Percentiles rank a stretch among this genome's conserved stretches.
phyloP scores from a whole-genome alignment of 2,329 filamentous ascomycete genomes.

The Lecanicillium sp. region DNA sequence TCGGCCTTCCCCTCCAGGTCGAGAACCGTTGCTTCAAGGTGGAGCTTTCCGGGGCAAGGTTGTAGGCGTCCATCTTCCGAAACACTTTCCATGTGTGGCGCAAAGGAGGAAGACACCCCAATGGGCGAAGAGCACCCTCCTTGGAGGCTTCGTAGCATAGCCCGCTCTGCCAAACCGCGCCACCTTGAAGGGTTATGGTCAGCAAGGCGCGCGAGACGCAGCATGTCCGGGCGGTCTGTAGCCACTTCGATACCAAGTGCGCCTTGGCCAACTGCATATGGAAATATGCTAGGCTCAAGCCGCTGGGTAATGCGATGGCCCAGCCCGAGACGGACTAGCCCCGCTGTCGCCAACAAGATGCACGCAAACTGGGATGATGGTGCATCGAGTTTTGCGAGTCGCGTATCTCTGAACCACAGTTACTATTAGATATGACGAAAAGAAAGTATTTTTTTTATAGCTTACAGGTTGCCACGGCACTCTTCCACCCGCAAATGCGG shows the following conservation, averaged over 20 bases:
- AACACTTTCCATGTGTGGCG: too few relatives aligned
- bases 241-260: conserved; percentile 11
- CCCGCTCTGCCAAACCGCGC: conserved; percentile 9
- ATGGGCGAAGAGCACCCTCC: conserved; percentile 12
- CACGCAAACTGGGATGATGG: conserved; percentile 8
- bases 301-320: conserved; percentile 10
- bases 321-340: conserved; percentile 9
- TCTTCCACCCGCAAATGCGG: conserved; percentile 10
- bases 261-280: conserved; percentile 11
- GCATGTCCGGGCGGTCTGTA: conserved; percentile 5
- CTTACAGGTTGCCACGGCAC: conserved; percentile 12
- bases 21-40: conserved; percentile 4
- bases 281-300: conserved; percentile 7
- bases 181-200: conserved; percentile 11
- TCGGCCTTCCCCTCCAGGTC: conserved; percentile 3
- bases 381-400: conserved; percentile 11
- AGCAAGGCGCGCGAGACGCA: conserved; percentile 4
- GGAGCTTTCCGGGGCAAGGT: background rate
- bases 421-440: background rate
- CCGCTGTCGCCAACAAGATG: conserved; percentile 11
- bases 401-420: conserved; percentile 9
- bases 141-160: conserved; percentile 12
- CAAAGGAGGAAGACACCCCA: conserved; percentile 3
- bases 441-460: too few relatives aligned
- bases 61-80: too few relatives aligned